Conservation (phyloP, 352 stramenopile species). For the Globisporangium heterothallicum region DNA sequence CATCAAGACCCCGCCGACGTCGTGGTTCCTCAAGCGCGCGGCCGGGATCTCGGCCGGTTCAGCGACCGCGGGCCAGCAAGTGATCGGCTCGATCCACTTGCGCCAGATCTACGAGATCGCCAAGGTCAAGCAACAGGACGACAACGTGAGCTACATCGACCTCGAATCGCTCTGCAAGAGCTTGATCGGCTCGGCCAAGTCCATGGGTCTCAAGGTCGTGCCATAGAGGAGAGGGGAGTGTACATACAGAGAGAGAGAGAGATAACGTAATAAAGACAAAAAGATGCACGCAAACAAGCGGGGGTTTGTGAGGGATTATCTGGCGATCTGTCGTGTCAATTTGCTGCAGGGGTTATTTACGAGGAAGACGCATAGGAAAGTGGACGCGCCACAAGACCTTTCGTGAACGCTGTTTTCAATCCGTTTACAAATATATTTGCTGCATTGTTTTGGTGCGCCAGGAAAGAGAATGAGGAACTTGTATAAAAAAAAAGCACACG, state of each 20-base stretch:
- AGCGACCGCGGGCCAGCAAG: constrained; percentile 61
- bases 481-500: background rate
- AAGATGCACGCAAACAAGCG: too few species aligned
- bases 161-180: constrained; percentile 90
- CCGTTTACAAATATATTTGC: too few species aligned
- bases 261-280: background rate
- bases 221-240: constrained; percentile 35
- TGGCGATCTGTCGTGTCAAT: too few species aligned
- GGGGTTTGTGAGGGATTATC: too few species aligned
- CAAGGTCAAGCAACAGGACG: constrained; percentile 95
- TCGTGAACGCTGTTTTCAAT: too few species aligned
- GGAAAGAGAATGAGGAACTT: too few species aligned
- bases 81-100: constrained; percentile 84
- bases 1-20: constrained; percentile 93
- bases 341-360: too few species aligned
- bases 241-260: background rate
- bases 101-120: constrained; percentile 98
- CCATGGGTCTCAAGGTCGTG: constrained; percentile 89
- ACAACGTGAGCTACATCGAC: constrained; percentile 90
- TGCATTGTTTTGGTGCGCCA: too few species aligned
- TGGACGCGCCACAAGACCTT: too few species aligned
- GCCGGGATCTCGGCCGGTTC: constrained; percentile 83
- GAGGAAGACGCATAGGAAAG: too few species aligned
- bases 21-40: constrained; percentile 92
- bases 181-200: constrained; percentile 90